Evolutionary conservation across 768 basidiomycete species (phyloP), one percentile per base, ranked within the genome.

Genomic region (Gelatoporia subvermispora): DNA sequence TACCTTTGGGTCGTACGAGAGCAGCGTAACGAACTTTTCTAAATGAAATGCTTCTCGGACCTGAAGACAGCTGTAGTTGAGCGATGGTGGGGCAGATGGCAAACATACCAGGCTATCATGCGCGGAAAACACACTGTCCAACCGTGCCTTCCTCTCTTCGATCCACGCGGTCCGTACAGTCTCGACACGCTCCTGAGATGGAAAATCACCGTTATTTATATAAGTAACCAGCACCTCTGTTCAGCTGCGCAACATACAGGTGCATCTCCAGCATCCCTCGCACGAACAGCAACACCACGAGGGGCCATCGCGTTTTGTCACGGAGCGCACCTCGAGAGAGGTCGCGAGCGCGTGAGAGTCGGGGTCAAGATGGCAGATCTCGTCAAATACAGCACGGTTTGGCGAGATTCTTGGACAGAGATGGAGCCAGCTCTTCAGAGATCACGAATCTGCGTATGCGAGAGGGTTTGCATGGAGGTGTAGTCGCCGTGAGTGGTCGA

Each of bases 31-130:
- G 61, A 87, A 94, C 49, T 84, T 73, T 54, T 93, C 85, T 67
- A 95, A 74, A 61, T 97, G 93, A 65, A 94, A 97, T 50, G 80
- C 73, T 66, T 97, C 91, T 51, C 93, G 80, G 41, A 95, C 75
- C 85, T 92, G 52, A 36, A 18, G 36, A 34, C 18, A 28, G 16
- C 15, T n/a, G 39, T 44, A 13, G 31, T 28, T 13, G 15, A 31
- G 34, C 3, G 21, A 2, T 16, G 13, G n/a, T n/a, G n/a, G n/a
- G n/a, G n/a, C n/a, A n/a, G n/a, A n/a, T 7, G 13, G 28, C 45
- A 35, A 3, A 45, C 88, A 59, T 63, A 91, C 90, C 68, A 87
- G 63, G 57, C 76, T 74, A 63, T 93, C 90, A 68, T 92, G 90
- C 53, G 61, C 72, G 48, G 84, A 78, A 49, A 80, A 60, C 22